A percentile compares a stretch with the other conserved stretches of the same genome.
Conservation (phyloP, 2,329 filamentous ascomycete genomes). For the Nemania diffusa region DNA sequence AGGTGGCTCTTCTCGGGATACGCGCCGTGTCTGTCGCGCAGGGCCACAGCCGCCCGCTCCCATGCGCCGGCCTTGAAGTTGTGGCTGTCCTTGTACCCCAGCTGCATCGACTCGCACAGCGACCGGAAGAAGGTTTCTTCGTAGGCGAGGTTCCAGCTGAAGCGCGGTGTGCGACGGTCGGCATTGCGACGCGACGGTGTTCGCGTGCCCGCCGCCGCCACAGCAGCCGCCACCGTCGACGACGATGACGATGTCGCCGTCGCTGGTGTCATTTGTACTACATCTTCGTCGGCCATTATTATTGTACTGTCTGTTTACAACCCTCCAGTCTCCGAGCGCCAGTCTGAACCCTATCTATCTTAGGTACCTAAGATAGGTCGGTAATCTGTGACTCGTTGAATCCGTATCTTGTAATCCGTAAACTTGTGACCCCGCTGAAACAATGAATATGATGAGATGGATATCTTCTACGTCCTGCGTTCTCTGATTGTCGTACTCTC, state of each 20-base stretch:
- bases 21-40: slow-evolving; percentile 65
- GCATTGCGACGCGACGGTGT: slow-evolving; percentile 46
- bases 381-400: not conserved
- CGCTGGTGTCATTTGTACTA: slow-evolving; percentile 27
- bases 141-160: slow-evolving; percentile 69
- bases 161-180: slow-evolving; percentile 58
- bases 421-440: not conserved
- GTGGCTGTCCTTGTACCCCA: slow-evolving; percentile 66
- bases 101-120: slow-evolving; percentile 67
- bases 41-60: slow-evolving; percentile 65
- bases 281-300: slow-evolving; percentile 49
- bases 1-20: slow-evolving; percentile 70
- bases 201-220: slow-evolving; percentile 36
- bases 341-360: not conserved
- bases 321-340: not conserved
- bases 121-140: slow-evolving; percentile 71
- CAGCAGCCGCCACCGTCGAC: slow-evolving; percentile 11
- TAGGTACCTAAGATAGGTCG: too few species aligned
- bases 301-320: not conserved
- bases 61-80: slow-evolving; percentile 71
- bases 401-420: not conserved
- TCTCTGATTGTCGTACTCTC: not conserved
- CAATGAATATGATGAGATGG: not conserved
- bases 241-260: slow-evolving; percentile 28
- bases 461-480: not conserved